Conservation (phyloP, 495 filamentous ascomycete species). For the Aspergillus homomorphus region DNA sequence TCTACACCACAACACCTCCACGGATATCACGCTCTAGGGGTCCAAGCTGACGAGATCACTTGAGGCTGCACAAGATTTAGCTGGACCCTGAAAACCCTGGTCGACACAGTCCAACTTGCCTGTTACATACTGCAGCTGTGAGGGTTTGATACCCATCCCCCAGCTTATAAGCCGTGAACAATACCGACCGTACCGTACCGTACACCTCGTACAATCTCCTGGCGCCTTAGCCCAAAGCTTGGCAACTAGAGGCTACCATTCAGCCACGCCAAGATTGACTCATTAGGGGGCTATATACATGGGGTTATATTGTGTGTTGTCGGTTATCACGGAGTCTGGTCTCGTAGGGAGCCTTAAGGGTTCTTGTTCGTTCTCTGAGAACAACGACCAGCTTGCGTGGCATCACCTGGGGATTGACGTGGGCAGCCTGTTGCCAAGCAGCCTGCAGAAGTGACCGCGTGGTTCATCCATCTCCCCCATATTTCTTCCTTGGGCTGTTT, state of each 20-base stretch:
- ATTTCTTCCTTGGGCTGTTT: neutral
- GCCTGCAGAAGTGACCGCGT: neutral
- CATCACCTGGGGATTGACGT: neutral
- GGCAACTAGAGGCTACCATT: neutral
- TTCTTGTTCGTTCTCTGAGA: neutral
- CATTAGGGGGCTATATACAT: neutral
- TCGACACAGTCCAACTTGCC: neutral
- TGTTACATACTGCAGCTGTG: neutral
- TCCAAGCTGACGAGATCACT: neutral
- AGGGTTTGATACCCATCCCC: neutral
- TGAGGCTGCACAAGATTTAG: neutral
- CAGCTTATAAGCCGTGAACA: too few species aligned
- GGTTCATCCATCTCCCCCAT: neutral
- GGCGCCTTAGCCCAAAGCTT: slow-evolving; percentile 1
- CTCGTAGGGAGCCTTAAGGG: too few species aligned
- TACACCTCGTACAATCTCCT: neutral
- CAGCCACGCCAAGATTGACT: neutral
- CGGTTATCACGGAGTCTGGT: neutral
- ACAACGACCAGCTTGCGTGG: neutral
- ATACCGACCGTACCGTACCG: neutral
- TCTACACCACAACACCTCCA: neutral
- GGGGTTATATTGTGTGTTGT: neutral
- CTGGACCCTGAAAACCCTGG: neutral
- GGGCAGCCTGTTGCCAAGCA: neutral
- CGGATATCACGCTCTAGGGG: neutral